These are phyloP conservation scores for Amaranthus palmeri DNA, from an alignment of 148 eudicot species.

Conservation along the genomic window DNA sequence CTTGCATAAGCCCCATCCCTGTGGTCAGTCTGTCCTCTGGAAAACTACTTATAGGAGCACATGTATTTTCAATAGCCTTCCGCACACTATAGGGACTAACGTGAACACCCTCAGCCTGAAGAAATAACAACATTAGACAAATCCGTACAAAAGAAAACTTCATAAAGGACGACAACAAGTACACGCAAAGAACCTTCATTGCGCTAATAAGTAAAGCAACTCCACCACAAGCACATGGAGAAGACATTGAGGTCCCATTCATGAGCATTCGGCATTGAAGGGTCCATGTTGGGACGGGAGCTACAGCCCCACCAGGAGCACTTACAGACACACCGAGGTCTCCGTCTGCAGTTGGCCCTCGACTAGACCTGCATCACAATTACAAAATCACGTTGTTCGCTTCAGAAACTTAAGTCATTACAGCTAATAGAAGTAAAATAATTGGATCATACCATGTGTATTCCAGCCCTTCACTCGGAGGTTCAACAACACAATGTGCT, in stretches of 20 bases:
- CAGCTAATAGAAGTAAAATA: neutral
- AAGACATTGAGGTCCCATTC: constrained; percentile 99
- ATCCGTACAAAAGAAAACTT: neutral
- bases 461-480: constrained; percentile 88
- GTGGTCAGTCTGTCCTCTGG: constrained; percentile 84
- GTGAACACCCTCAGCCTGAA: constrained; percentile 79
- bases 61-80: constrained; percentile 92
- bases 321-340: constrained; percentile 90
- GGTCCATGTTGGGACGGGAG: constrained; percentile 99
- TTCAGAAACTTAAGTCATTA: neutral
- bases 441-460: constrained; percentile 72
- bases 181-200: constrained; percentile 68
- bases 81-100: constrained; percentile 87
- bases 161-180: constrained; percentile 7
- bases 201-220: constrained; percentile 84
- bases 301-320: constrained; percentile 99
- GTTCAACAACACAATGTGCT: constrained; percentile 78
- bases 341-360: constrained; percentile 97
- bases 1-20: constrained; percentile 97
- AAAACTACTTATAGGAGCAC: constrained; percentile 53
- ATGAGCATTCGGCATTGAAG: constrained; percentile 92
- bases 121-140: constrained; percentile 8
- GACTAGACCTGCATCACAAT: constrained; percentile 78
- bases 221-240: constrained; percentile 98
- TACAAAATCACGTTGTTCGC: neutral